Evolutionary conservation across 768 basidiomycete species (phyloP).

Genomic region (Kwoniella heveanensis): DNA sequence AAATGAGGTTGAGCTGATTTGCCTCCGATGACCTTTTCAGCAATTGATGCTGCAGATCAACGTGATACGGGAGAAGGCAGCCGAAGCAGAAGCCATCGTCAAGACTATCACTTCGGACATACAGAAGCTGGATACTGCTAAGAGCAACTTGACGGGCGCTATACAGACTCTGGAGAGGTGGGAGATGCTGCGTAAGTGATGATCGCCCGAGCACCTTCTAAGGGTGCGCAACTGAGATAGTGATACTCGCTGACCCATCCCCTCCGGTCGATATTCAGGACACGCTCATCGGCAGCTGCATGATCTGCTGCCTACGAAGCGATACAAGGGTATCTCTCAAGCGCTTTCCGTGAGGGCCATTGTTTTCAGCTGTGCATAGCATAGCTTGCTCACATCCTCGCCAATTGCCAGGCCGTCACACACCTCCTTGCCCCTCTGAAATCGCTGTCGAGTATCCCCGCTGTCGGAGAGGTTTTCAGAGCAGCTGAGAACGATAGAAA

Average conservation of each 20-base stretch:
- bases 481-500: constrained; percentile 80
- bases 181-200: constrained; percentile 82
- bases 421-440: constrained; percentile 81
- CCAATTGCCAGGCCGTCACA: constrained; percentile 89
- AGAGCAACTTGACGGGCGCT: constrained; percentile 84
- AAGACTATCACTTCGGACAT: constrained; percentile 95
- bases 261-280: not conserved
- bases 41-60: constrained; percentile 94
- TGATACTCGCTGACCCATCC: no score
- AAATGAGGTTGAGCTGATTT: constrained; percentile 15
- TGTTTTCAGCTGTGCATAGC: no score
- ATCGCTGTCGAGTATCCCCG: constrained; percentile 72
- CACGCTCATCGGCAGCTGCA: constrained; percentile 77
- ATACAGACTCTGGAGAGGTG: constrained; percentile 87
- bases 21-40: constrained; percentile 57
- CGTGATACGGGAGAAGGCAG: constrained; percentile 91
- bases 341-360: constrained; percentile 74
- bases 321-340: constrained; percentile 80
- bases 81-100: constrained; percentile 95
- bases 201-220: no score
- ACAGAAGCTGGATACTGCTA: constrained; percentile 86
- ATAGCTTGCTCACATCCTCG: no score
- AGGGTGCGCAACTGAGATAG: no score
- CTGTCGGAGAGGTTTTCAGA: constrained; percentile 74
- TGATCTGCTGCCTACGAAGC: constrained; percentile 72